Evolutionary conservation across 2,329 filamentous ascomycete species (phyloP).

Genomic region (Neonectria hederae): DNA sequence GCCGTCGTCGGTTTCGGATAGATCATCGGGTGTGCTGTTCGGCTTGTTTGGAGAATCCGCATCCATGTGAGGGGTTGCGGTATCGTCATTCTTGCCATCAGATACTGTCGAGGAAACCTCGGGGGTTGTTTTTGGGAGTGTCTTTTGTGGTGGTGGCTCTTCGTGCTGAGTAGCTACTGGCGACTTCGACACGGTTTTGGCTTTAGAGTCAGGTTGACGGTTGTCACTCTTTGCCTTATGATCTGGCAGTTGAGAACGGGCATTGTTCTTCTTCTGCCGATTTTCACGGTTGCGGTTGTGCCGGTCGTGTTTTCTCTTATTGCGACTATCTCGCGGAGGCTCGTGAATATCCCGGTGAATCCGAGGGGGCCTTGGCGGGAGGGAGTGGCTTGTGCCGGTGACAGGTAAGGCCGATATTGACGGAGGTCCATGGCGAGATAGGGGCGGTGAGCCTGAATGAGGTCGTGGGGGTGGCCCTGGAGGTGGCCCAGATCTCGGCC

Average conservation of each 20-base stretch:
- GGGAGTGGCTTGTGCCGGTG: constrained; percentile 28
- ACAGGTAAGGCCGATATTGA: constrained; percentile 24
- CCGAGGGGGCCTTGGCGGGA: constrained; percentile 47
- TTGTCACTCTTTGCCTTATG: constrained; percentile 39
- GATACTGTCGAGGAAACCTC: constrained; percentile 14
- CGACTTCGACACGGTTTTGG: constrained; percentile 32
- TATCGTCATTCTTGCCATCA: constrained; percentile 22
- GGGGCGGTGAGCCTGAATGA: constrained; percentile 28
- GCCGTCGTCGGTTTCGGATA: constrained; percentile 45
- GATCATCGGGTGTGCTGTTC: constrained; percentile 21
- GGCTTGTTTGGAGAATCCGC: constrained; percentile 10
- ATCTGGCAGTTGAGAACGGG: constrained; percentile 33
- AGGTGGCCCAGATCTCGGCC: constrained; percentile 29
- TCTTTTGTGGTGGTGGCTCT: constrained; percentile 39
- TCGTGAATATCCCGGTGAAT: constrained; percentile 42
- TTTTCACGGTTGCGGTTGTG: constrained; percentile 45
- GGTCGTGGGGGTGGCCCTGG: constrained; percentile 23
- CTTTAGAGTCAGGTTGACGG: constrained; percentile 19
- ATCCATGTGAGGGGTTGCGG: constrained; percentile 16
- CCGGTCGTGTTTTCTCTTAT: constrained; percentile 46
- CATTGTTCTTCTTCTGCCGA: constrained; percentile 40
- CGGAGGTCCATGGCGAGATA: constrained; percentile 29
- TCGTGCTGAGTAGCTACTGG: constrained; percentile 33
- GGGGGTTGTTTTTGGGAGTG: constrained; percentile 15
- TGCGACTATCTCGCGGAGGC: constrained; percentile 42